phyloP scores from a whole-genome alignment of 2,329 filamentous ascomycete genomes.

The Ceratocystis huliohia region DNA sequence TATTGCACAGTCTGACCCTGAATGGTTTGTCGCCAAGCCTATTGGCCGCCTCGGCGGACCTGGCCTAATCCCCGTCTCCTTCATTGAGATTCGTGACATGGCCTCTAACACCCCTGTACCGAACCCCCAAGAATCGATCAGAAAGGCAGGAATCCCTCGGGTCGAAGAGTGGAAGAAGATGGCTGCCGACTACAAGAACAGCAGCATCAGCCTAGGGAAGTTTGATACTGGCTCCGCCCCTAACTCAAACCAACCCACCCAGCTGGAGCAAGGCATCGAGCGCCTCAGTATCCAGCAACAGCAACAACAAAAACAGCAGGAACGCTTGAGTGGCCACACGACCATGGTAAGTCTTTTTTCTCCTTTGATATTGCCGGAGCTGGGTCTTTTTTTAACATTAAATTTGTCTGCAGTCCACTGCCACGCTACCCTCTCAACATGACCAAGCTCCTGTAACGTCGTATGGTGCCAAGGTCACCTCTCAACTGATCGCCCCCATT shows the following conservation, averaged over 20 bases:
- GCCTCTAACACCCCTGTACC: conserved; percentile 67
- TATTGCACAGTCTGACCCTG: conserved; percentile 93
- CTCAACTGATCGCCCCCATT: conserved; percentile 59
- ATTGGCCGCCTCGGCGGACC: conserved; percentile 93
- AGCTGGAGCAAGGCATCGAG: conserved; percentile 52
- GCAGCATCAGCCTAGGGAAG: conserved; percentile 90
- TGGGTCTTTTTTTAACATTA: not conserved
- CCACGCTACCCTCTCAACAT: not conserved
- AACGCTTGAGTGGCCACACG: conserved; percentile 16
- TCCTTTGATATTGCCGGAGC: not conserved
- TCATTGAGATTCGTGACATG: conserved; percentile 94
- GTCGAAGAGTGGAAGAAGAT: conserved; percentile 99
- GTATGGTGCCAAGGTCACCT: conserved; percentile 30
- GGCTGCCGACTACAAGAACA: conserved; percentile 98
- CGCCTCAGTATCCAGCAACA: conserved; percentile 29
- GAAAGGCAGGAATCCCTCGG: conserved; percentile 75
- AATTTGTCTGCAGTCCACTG: not conserved
- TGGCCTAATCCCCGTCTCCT: conserved; percentile 88
- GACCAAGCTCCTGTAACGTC: conserved; percentile 11
- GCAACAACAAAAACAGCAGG: not conserved
- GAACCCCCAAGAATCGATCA: conserved; percentile 75
- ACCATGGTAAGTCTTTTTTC: not conserved
- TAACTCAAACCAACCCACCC: conserved; percentile 26
- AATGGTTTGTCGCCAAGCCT: conserved; percentile 99
- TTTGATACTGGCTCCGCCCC: conserved; percentile 49